These are phyloP conservation scores for Ailanthus altissimus DNA, from an alignment of 345 rosid genomes.

Conservation along the genomic window DNA sequence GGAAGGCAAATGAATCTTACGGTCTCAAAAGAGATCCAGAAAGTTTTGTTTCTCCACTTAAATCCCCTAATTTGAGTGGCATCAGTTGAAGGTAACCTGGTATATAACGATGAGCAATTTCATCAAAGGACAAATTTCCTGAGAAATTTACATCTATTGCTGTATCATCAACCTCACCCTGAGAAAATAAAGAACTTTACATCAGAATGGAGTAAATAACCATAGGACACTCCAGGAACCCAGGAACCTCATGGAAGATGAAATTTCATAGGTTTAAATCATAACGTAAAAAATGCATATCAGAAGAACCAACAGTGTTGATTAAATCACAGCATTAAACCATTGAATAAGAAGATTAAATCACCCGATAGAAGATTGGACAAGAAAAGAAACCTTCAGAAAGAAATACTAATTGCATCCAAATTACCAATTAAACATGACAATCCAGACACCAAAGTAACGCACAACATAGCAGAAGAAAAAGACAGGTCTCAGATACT, in stretches of 20 bases:
- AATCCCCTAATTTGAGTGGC: slow-evolving; percentile 79
- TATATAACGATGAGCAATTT: slow-evolving; percentile 70
- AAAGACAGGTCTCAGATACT: slow-evolving; percentile 9
- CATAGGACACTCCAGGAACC: not conserved
- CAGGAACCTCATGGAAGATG: slow-evolving; percentile 21
- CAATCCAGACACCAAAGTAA: slow-evolving; percentile 6
- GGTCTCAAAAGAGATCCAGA: slow-evolving; percentile 95
- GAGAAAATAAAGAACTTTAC: slow-evolving; percentile 27
- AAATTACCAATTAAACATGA: slow-evolving; percentile 4
- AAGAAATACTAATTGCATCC: slow-evolving; percentile 7
- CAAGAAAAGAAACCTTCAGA: not conserved
- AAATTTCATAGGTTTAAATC: not conserved
- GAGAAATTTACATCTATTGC: slow-evolving; percentile 94
- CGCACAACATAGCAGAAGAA: not conserved
- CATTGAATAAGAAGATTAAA: slow-evolving; percentile 1
- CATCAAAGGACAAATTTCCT: slow-evolving; percentile 76
- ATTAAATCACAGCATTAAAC: not conserved
- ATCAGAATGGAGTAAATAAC: slow-evolving; percentile 26
- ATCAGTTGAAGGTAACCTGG: slow-evolving; percentile 66
- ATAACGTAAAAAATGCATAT: slow-evolving; percentile 2
- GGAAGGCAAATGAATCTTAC: slow-evolving; percentile 49
- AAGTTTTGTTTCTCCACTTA: slow-evolving; percentile 92
- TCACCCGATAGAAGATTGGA: slow-evolving; percentile 8
- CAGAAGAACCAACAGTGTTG: slow-evolving; percentile 11
- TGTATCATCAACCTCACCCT: slow-evolving; percentile 94